Percentiles rank a stretch among this genome's conserved stretches.
phyloP scores from a whole-genome alignment of 331 rosid species.

The Arachis monticola region DNA sequence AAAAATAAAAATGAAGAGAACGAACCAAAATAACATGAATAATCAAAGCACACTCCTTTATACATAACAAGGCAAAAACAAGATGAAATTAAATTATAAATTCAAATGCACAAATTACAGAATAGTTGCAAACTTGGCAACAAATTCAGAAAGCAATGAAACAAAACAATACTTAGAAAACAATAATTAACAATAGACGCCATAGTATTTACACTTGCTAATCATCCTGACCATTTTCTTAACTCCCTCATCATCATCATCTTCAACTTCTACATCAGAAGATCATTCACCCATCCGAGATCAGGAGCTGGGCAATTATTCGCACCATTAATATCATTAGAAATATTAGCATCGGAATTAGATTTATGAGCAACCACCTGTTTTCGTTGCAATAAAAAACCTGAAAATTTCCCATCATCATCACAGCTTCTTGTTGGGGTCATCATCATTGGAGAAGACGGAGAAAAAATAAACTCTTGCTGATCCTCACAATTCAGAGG shows the following conservation, averaged over 20 bases:
- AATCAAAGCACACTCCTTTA: constrained; percentile 5
- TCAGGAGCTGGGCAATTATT: constrained; percentile 58
- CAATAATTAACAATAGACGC: constrained; percentile 38
- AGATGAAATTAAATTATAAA: constrained; percentile 30
- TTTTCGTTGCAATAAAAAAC: constrained; percentile 37
- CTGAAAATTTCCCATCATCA: constrained; percentile 31
- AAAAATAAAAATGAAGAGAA: background rate
- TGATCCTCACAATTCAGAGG: constrained; percentile 51
- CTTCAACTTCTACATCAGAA: constrained; percentile 65
- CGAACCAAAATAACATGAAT: background rate
- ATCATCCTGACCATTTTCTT: constrained; percentile 10
- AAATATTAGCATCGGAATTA: background rate
- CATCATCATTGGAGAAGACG: constrained; percentile 36
- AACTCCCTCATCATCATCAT: background rate
- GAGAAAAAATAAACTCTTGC: constrained; percentile 63
- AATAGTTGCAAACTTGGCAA: constrained; percentile 36
- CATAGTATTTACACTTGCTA: constrained; percentile 18
- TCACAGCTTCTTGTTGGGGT: constrained; percentile 34
- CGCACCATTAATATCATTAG: constrained; percentile 35
- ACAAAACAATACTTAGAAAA: constrained; percentile 36
- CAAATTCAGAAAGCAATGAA: constrained; percentile 45
- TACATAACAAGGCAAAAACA: constrained; percentile 19
- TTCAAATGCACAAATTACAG: constrained; percentile 41
- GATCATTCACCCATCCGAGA: constrained; percentile 91
- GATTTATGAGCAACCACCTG: constrained; percentile 21